These are phyloP conservation scores for Beta corolliflora DNA, from an alignment of 179 eudicot genomes.

Conservation along the genomic window DNA sequence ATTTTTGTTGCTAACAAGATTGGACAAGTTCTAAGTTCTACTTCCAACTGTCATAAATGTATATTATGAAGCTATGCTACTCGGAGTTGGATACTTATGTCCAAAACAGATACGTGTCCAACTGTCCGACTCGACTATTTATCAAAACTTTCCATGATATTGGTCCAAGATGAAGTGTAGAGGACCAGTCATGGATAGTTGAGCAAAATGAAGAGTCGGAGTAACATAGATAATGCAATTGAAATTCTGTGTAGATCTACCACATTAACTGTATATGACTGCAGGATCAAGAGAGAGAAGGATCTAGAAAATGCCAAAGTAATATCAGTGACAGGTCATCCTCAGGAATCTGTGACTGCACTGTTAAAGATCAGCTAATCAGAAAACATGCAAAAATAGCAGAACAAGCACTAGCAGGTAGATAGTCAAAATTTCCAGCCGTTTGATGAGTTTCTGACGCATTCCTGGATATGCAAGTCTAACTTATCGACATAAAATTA, in stretches of 20 bases:
- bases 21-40: no score
- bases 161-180: no score
- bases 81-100: no score
- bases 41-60: no score
- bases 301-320: conserved; percentile 39
- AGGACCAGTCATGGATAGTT: no score
- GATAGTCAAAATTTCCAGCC: background rate
- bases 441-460: background rate
- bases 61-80: no score
- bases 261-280: background rate
- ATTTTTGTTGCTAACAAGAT: no score
- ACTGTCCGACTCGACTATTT: no score
- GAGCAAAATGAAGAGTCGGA: no score
- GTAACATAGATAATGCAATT: no score
- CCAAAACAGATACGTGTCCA: no score
- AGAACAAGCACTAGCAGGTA: conserved; percentile 68
- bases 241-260: background rate
- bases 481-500: background rate
- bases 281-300: conserved; percentile 46
- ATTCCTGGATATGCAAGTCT: background rate
- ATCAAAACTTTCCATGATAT: no score
- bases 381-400: conserved; percentile 37
- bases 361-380: conserved; percentile 56
- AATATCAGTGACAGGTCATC: conserved; percentile 46
- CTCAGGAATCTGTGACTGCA: conserved; percentile 46